Base-by-base conservation (phyloP, 495 filamentous ascomycete genomes). In the Letharia columbiana region DNA sequence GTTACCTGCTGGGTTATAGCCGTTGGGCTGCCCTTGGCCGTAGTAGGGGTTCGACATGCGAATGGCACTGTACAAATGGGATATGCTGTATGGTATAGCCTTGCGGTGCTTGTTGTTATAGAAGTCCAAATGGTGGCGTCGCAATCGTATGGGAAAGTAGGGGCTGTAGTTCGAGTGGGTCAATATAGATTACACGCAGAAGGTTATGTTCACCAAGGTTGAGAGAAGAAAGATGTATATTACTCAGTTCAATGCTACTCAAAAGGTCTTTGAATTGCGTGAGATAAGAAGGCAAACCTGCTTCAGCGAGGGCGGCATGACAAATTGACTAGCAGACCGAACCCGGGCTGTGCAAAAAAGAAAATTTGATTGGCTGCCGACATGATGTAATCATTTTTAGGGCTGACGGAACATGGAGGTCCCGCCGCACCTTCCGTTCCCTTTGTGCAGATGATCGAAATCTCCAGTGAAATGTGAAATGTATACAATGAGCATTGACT, bases 11-110 rank as follows among this genome's bases (percentile, higher is more conserved):
- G 54, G 54, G 17, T 18, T 11, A 12, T 57, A 37, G 54, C 13
- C 54, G 6, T 37, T 35, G 33, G 54, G 13, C 49, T 28, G 52
- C 33, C 54, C 54, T 57, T 57, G 54, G 54, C 54, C 54, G 6
- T 57, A 57, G 54, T 57, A 57, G 6, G 54, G 54, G 54, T 57
- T 57, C 31, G 54, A 57, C 54, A 57, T 57, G 54, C 54, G 54
- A 37, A 57, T 0, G 11, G 33, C 7, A 3, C 15, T 0, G 31
- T 37, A 20, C 15, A 20, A 7, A 1, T 37, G 50, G 3, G 50
- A 17, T 15, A 28, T 4, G 4, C 1, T 23, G 28, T 33, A 54
- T 4, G 1, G 11, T 23, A 12, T 33, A 54, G 54, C 54, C 54
- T 57, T 37, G 33, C 8, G 0, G 18, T 2, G 31, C 33, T 37